A percentile compares a stretch with the other conserved stretches of the same genome.
These are phyloP conservation scores for Oryza meyeriana DNA, from an alignment of 176 grass and related monocot genomes.

Conservation along the genomic window DNA sequence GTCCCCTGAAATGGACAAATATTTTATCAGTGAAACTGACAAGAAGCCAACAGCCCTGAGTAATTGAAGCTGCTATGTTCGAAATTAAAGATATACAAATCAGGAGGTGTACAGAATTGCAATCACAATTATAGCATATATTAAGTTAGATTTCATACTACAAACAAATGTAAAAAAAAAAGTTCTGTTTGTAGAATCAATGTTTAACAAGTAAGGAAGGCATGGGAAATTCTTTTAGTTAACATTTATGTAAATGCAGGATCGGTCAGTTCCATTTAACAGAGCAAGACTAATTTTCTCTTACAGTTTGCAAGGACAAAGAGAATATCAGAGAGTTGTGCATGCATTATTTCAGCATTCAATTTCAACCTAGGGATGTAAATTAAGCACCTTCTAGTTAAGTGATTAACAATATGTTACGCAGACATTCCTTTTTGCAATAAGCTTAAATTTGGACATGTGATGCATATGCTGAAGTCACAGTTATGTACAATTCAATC, in stretches of 20 bases:
- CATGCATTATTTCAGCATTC: not conserved
- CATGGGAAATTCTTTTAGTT: not conserved
- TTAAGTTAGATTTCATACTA: not conserved
- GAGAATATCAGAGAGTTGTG: not conserved
- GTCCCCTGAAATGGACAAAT: constrained; percentile 50
- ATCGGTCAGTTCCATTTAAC: not conserved
- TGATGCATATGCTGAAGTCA: not conserved
- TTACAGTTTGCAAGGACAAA: not conserved
- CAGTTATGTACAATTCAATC: not conserved
- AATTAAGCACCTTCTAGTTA: not conserved
- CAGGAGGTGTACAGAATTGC: not conserved
- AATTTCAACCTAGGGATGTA: not conserved
- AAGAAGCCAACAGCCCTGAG: not conserved
- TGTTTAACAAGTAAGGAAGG: not conserved
- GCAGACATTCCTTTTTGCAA: not conserved
- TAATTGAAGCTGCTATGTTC: not conserved
- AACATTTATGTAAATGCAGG: not conserved
- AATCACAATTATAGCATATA: not conserved
- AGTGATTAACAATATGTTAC: not conserved
- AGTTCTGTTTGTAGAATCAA: not conserved
- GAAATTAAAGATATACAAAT: not conserved
- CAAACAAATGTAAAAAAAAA: not conserved
- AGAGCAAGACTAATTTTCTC: not conserved
- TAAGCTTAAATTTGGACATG: not conserved
- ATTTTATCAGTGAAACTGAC: constrained; percentile 3